Evolutionary conservation across 2,329 filamentous ascomycete genomes (phyloP).

Genomic region (Pyrenochaeta sp.): DNA sequence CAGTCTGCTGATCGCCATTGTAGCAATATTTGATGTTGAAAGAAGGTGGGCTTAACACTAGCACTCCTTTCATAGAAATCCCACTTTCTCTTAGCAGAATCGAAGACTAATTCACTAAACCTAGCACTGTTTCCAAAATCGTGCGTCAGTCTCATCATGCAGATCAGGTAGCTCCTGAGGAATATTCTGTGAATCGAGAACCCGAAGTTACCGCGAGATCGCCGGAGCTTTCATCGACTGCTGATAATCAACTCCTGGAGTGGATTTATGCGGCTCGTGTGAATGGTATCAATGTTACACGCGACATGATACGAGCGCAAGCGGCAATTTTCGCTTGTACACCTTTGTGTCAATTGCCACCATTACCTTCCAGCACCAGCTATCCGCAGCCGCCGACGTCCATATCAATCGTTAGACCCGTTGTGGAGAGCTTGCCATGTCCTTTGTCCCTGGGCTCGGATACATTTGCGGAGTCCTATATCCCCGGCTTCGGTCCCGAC

Average conservation of each 20-base stretch:
- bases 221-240: background rate
- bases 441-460: too few relatives aligned
- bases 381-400: background rate
- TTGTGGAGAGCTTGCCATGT: too few relatives aligned
- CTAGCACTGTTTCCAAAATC: background rate
- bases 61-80: too few relatives aligned
- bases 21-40: background rate
- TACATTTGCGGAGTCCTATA: too few relatives aligned
- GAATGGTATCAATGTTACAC: background rate
- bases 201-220: too few relatives aligned
- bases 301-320: background rate
- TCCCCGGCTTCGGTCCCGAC: too few relatives aligned
- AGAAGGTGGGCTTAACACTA: background rate
- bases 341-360: background rate
- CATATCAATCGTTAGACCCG: background rate
- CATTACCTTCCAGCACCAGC: background rate
- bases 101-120: background rate
- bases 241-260: background rate
- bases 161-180: too few relatives aligned
- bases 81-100: too few relatives aligned
- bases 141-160: background rate
- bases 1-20: background rate
- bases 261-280: background rate
- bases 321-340: background rate
- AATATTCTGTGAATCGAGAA: too few relatives aligned